Percentiles rank a stretch among this genome's conserved stretches.
Conservation (phyloP, 495 filamentous ascomycete genomes). For the Aspergillus wentii region DNA sequence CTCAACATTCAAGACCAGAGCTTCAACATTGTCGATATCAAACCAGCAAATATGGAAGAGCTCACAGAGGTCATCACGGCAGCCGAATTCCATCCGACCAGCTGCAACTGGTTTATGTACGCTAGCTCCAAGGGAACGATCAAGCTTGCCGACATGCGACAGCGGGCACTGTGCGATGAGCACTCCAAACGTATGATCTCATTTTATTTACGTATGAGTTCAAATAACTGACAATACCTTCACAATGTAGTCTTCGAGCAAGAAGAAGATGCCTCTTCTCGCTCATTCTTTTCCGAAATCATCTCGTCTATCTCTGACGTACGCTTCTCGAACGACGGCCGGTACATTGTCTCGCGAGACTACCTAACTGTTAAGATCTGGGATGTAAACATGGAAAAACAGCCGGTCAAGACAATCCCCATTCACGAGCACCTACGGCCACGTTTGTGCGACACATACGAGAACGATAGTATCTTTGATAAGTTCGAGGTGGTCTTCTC, state of each 20-base stretch:
- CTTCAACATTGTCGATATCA: constrained; percentile 99
- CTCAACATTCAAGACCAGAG: constrained; percentile 99
- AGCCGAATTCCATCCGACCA: constrained; percentile 93
- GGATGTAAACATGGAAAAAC: constrained; percentile 98
- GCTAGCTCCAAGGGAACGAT: constrained; percentile 98
- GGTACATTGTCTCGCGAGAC: constrained; percentile 95
- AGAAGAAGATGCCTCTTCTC: constrained; percentile 97
- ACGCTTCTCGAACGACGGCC: constrained; percentile 90
- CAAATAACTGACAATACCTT: constrained; percentile 7
- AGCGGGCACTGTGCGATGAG: constrained; percentile 91
- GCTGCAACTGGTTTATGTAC: constrained; percentile 99
- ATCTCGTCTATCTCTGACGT: constrained; percentile 99
- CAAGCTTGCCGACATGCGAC: constrained; percentile 96
- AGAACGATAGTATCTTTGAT: constrained; percentile 99
- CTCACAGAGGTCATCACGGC: constrained; percentile 98
- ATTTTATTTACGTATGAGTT: background rate
- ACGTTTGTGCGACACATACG: constrained; percentile 94
- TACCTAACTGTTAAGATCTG: constrained; percentile 99
- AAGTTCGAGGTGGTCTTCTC: constrained; percentile 99
- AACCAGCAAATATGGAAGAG: constrained; percentile 99
- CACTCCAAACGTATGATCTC: constrained; percentile 80
- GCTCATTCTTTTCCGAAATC: constrained; percentile 99
- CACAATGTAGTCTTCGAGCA: constrained; percentile 81
- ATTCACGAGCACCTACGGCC: constrained; percentile 97
- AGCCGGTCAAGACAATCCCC: constrained; percentile 95